These are phyloP conservation scores for Clathrospora elynae DNA, from an alignment of 2,329 filamentous ascomycete genomes.

Conservation along the genomic window DNA sequence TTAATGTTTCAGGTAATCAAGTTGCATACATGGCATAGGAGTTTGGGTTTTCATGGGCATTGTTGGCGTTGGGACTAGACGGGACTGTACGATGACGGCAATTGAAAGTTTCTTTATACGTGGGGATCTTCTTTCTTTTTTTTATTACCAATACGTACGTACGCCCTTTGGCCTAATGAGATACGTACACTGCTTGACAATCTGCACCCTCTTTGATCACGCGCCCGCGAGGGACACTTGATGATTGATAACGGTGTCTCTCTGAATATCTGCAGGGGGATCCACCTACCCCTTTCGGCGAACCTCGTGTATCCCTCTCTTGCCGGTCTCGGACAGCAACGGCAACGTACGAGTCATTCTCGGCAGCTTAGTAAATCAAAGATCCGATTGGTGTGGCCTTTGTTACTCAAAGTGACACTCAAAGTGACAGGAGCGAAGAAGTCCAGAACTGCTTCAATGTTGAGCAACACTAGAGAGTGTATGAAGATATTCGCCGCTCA, in stretches of 20 bases:
- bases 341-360: slow-evolving; percentile 17
- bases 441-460: background rate
- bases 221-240: background rate
- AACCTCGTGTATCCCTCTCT: slow-evolving; percentile 5
- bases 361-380: slow-evolving; percentile 16
- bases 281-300: slow-evolving; percentile 7
- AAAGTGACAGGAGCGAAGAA: background rate
- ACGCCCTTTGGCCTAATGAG: too few relatives aligned
- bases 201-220: too few relatives aligned
- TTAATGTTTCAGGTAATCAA: slow-evolving; percentile 14
- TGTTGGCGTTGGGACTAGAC: slow-evolving; percentile 15
- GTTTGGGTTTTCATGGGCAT: slow-evolving; percentile 7
- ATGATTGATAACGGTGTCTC: too few relatives aligned
- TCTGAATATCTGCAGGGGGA: too few relatives aligned
- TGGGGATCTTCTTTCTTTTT: too few relatives aligned
- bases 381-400: slow-evolving; percentile 6
- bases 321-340: slow-evolving; percentile 13
- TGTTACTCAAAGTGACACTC: background rate
- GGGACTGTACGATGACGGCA: slow-evolving; percentile 4
- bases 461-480: background rate
- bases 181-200: too few relatives aligned
- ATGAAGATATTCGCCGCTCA: slow-evolving; percentile 5
- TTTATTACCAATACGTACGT: too few relatives aligned
- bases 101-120: too few relatives aligned
- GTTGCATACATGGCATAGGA: slow-evolving; percentile 18